Evolutionary conservation across 371 early-diverging fungal genomes (phyloP).

Genomic region (Syncephalastrum contaminatum): DNA sequence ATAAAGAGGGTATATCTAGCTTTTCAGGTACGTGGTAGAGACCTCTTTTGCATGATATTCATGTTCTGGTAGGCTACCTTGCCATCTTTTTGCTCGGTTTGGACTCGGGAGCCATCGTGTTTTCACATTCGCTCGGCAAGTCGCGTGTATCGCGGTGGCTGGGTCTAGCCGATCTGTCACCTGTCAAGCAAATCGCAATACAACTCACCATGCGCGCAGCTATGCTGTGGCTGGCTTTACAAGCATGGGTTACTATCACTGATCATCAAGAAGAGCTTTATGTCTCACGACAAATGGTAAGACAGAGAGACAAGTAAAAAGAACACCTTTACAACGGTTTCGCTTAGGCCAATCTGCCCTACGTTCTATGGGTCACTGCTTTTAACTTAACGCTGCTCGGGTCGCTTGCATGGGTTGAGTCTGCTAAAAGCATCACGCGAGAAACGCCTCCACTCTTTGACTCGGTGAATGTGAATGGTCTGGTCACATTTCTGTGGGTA

Average conservation of each 20-base stretch:
- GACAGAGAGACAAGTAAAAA: not conserved
- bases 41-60: not conserved
- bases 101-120: conserved; percentile 53
- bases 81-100: conserved; percentile 76
- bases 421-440: conserved; percentile 12
- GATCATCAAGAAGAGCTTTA: conserved; percentile 20
- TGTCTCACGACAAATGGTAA: conserved; percentile 74
- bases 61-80: conserved; percentile 65
- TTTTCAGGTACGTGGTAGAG: conserved; percentile 53
- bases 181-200: conserved; percentile 5
- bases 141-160: conserved; percentile 5
- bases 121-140: conserved; percentile 14
- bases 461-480: conserved; percentile 77
- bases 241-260: conserved; percentile 16
- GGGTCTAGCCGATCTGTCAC: not conserved
- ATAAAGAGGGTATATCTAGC: conserved; percentile 91
- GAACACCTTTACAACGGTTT: not conserved
- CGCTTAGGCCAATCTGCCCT: conserved; percentile 72
- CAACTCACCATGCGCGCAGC: conserved; percentile 17
- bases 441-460: conserved; percentile 59
- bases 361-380: conserved; percentile 72
- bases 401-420: conserved; percentile 56
- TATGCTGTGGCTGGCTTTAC: conserved; percentile 35
- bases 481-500: conserved; percentile 83
- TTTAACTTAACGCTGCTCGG: conserved; percentile 63